These are phyloP conservation scores for Zymoseptoria ardabiliae DNA, from an alignment of 2,329 filamentous ascomycete species.

Conservation along the genomic window DNA sequence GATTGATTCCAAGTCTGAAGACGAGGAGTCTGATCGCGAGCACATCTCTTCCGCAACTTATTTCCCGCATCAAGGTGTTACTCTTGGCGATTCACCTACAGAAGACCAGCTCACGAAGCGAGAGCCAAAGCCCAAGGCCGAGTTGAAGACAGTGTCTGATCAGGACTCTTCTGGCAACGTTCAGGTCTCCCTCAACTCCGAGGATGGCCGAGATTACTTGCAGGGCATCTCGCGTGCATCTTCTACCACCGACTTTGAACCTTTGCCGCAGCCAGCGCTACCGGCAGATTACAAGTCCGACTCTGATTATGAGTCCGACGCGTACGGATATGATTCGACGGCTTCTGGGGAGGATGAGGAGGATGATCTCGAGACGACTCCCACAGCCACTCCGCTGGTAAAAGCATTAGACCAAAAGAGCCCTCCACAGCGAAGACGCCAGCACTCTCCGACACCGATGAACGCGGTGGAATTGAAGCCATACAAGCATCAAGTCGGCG, in stretches of 20 bases:
- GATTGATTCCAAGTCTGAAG: slow-evolving; percentile 33
- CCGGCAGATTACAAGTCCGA: slow-evolving; percentile 24
- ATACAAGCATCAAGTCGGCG: slow-evolving; percentile 94
- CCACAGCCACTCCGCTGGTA: slow-evolving; percentile 28
- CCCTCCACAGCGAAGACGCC: slow-evolving; percentile 4
- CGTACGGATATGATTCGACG: slow-evolving; percentile 46
- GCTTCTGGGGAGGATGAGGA: slow-evolving; percentile 41
- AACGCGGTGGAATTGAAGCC: slow-evolving; percentile 94
- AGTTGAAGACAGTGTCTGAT: neutral
- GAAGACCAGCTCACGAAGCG: slow-evolving; percentile 22
- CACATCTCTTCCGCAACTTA: slow-evolving; percentile 84
- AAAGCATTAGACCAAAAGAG: slow-evolving; percentile 19
- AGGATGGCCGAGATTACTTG: slow-evolving; percentile 53
- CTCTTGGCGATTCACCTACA: slow-evolving; percentile 33
- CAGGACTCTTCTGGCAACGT: slow-evolving; percentile 40
- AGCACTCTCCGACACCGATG: slow-evolving; percentile 51
- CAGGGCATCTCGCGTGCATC: slow-evolving; percentile 44
- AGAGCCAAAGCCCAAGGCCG: slow-evolving; percentile 11
- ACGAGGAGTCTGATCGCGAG: slow-evolving; percentile 66
- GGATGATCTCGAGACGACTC: slow-evolving; percentile 10
- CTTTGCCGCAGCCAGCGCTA: slow-evolving; percentile 13
- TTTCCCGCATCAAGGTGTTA: slow-evolving; percentile 62
- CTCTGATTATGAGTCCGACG: slow-evolving; percentile 32
- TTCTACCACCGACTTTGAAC: slow-evolving; percentile 11
- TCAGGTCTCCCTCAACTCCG: slow-evolving; percentile 55